Conservation (phyloP, 78 protist species). For the Polysphondylium violaceum region DNA sequence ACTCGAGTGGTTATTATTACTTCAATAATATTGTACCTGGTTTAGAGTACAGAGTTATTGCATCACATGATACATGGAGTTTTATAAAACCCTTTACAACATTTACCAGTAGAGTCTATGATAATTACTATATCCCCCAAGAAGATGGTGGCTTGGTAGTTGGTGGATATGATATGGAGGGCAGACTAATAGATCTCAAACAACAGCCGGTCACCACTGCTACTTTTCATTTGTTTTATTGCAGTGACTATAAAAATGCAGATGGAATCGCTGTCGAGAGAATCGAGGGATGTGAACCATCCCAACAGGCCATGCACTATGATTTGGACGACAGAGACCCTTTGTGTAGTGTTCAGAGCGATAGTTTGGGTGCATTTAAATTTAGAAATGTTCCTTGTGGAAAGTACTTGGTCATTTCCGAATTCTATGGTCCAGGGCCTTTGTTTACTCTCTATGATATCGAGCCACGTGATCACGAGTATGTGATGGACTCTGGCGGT, state of each 20-base stretch:
- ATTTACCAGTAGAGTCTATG: too few relatives aligned
- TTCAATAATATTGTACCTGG: not conserved
- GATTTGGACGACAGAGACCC: not conserved
- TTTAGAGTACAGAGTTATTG: too few relatives aligned
- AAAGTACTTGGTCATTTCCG: not conserved
- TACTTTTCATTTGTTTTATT: not conserved
- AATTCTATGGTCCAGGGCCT: too few relatives aligned
- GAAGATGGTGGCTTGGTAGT: not conserved
- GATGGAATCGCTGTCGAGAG: slow-evolving; percentile 1
- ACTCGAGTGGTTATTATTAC: not conserved
- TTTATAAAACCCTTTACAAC: too few relatives aligned
- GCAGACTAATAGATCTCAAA: too few relatives aligned
- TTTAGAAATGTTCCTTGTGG: slow-evolving; percentile 37
- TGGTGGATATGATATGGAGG: too few relatives aligned
- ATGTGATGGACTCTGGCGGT: slow-evolving; percentile 1
- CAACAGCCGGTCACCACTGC: too few relatives aligned
- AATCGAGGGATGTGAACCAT: not conserved
- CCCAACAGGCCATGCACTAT: not conserved
- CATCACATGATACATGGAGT: too few relatives aligned
- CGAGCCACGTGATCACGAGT: not conserved
- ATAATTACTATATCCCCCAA: not conserved
- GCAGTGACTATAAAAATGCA: not conserved
- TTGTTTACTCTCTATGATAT: slow-evolving; percentile 18
- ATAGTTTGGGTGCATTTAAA: slow-evolving; percentile 21
- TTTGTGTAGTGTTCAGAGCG: not conserved